Evolutionary conservation across 768 basidiomycete genomes (phyloP).

Genomic region (Psilocybe sp.): DNA sequence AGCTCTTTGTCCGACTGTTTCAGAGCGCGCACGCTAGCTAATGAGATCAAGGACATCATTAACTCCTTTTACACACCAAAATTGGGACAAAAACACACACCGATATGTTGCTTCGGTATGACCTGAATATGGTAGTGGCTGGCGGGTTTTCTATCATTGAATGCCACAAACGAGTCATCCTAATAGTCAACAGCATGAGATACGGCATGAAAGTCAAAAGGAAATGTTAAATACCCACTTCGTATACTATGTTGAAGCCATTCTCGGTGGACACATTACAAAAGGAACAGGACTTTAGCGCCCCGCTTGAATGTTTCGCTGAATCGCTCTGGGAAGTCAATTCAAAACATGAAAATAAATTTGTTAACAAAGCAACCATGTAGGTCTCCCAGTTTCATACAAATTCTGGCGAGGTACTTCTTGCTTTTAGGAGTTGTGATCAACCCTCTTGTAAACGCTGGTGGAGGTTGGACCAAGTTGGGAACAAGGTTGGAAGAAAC

Average conservation of each 20-base stretch:
- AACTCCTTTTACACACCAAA: not conserved
- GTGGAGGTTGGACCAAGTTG: too few relatives aligned
- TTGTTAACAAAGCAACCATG: conserved; percentile 2
- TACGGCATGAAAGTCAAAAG: not conserved
- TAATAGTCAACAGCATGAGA: conserved; percentile 13
- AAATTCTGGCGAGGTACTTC: not conserved
- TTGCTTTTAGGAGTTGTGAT: not conserved
- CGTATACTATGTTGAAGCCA: conserved; percentile 48
- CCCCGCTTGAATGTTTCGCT: not conserved
- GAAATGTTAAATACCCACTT: conserved; percentile 29
- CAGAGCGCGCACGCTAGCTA: conserved; percentile 58
- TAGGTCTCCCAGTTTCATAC: not conserved
- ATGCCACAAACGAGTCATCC: conserved; percentile 50
- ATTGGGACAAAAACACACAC: conserved; percentile 25
- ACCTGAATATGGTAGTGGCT: conserved; percentile 47
- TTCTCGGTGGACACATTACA: conserved; percentile 39
- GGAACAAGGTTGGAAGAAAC: too few relatives aligned
- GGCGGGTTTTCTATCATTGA: conserved; percentile 49
- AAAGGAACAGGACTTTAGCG: conserved; percentile 33
- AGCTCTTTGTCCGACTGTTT: conserved; percentile 41
- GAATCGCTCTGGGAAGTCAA: not conserved
- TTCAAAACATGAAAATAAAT: conserved; percentile 1
- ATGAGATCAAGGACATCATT: conserved; percentile 2
- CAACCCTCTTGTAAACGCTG: too few relatives aligned
- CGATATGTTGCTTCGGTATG: conserved; percentile 50